Conservation (phyloP, 2,329 filamentous ascomycete genomes). For the Ambrosiella xylebori region DNA sequence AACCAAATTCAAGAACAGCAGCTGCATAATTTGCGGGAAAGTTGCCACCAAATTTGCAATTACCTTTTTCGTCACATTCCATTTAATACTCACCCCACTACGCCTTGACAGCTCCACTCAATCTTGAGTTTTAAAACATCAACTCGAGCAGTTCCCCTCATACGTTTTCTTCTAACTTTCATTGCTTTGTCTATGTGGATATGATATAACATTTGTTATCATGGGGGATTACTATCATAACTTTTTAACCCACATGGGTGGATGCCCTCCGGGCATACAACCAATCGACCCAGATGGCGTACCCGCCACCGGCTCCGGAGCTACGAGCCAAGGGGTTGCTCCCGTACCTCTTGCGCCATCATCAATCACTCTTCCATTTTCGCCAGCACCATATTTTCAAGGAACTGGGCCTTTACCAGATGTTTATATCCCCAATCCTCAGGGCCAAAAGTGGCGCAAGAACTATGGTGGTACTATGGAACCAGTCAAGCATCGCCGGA, state of each 20-base stretch:
- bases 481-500: conserved; percentile 81
- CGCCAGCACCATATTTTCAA: conserved; percentile 15
- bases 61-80: too few relatives aligned
- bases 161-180: too few relatives aligned
- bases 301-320: conserved; percentile 19
- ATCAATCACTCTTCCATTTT: conserved; percentile 34
- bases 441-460: conserved; percentile 27
- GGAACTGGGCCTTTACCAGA: not conserved
- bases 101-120: not conserved
- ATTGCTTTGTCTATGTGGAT: too few relatives aligned
- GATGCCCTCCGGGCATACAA: not conserved
- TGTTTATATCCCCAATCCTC: not conserved
- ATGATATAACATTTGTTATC: too few relatives aligned
- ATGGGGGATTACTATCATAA: too few relatives aligned
- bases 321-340: conserved; percentile 12
- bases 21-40: too few relatives aligned
- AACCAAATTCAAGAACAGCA: too few relatives aligned
- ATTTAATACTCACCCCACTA: not conserved
- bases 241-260: too few relatives aligned
- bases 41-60: too few relatives aligned
- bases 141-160: too few relatives aligned
- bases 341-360: conserved; percentile 17
- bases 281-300: conserved; percentile 23
- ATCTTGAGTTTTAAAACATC: not conserved
- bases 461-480: conserved; percentile 34